These are phyloP conservation scores for Diospyros kaki DNA, from an alignment of 148 eudicot species.

Conservation along the genomic window DNA sequence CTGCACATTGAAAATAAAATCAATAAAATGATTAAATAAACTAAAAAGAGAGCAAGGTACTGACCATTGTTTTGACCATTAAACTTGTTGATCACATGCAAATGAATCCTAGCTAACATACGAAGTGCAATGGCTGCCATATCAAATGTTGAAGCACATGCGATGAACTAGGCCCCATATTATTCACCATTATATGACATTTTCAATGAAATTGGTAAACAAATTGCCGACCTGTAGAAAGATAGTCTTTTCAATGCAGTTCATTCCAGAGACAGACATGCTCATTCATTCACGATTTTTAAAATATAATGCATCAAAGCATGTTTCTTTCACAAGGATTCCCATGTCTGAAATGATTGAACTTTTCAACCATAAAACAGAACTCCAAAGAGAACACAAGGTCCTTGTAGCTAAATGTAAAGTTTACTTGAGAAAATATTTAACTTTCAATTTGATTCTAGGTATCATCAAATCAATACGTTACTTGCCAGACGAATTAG, in stretches of 20 bases:
- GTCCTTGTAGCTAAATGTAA: background rate
- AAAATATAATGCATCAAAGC: background rate
- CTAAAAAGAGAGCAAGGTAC: background rate
- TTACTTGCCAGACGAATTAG: background rate
- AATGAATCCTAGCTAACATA: background rate
- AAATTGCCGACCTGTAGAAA: no score
- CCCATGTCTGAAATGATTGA: background rate
- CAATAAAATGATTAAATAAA: background rate
- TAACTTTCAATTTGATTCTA: background rate
- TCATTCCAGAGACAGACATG: background rate
- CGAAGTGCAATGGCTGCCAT: background rate
- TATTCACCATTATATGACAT: background rate
- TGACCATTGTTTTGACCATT: background rate
- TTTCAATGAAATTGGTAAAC: background rate
- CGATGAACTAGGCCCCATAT: background rate
- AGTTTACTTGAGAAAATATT: background rate
- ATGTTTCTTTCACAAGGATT: background rate
- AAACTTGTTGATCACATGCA: background rate
- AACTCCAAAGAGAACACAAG: background rate
- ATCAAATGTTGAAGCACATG: background rate
- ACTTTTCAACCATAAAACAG: background rate
- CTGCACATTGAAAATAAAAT: constrained; percentile 29
- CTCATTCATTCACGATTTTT: background rate
- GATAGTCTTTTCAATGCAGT: background rate
- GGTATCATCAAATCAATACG: background rate